Evolutionary conservation across 2,329 filamentous ascomycete species (phyloP), one percentile per base, ranked within the genome.

Genomic region (Madurella mycetomatis): DNA sequence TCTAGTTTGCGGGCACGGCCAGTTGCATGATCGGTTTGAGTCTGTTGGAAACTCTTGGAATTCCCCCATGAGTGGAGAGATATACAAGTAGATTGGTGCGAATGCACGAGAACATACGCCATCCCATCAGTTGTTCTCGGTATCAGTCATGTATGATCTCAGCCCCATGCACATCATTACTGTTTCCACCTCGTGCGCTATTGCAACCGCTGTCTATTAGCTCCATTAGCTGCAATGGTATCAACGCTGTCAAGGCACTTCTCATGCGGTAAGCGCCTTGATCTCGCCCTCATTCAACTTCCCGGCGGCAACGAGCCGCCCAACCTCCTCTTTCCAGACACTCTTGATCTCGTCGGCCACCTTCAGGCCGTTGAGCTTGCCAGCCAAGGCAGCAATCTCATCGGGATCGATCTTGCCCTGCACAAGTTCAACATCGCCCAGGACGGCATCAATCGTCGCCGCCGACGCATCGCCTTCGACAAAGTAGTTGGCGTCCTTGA

Each of bases 401-500:
- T 96, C 92, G 52, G 88, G 77, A 62, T 96, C 92, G 62, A 96
- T 85, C 82, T 92, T 95, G 73, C 79, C 79, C 75, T 96, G 90
- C 57, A 99, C 74, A 18, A 87, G 76, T 68, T 99, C 95, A 47
- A 95, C 88, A 62, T 96, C 92, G 65, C 81, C 82, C 39, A 97
- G 80, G 1, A 94, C 90, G 32, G 79, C 76, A 67, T 97, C 92
- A 63, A 99, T 90, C 69, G 90, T 83, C 11, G 83, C 76, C 13
- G 89, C 79, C n/a, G 87, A 81, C 25, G 86, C 76, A 56, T 92
- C 87, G 51, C 85, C 87, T 43, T 81, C 76, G 17, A 77, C 77
- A 72, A 99, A 96, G 84, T 99, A 99, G 81, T 96, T 96, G 67
- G 89, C 92, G 64, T 99, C 94, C 82, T 99, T 99, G 74, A 92